Base-by-base conservation (phyloP, 23 red algal species). In the Gracilaria domingensis region DNA sequence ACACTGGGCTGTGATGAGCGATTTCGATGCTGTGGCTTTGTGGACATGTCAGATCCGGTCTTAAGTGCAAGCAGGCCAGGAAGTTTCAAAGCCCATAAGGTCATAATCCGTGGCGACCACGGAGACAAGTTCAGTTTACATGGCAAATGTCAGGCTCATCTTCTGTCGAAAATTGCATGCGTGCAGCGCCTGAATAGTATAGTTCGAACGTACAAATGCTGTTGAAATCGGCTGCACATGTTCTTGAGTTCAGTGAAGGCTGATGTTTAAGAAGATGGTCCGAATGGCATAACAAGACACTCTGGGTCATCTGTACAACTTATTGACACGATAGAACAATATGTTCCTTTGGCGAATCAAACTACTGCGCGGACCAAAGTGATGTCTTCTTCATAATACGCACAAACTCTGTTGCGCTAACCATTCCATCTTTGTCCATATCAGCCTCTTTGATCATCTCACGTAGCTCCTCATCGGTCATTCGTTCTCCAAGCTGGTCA, bases 381-480 rank as follows among this genome's bases (percentile, higher is more conserved):
- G 88, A 78, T 13, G 93, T 90, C 79, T 89, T 88, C 47, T 84
- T 95, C 86, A 95, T 95, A 17, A 95, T 86, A 44, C 84, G 74
- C 35, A 95, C 79, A 53, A 90, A 95, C 86, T 95, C 93, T 4
- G 80, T 83, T 54, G 60, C 84, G 60, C 67, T 95, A 11, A 95
- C 93, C n/a, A 65, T 61, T 23, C 93, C 93, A 42, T 95, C 93
- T 51, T 88, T 88, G 54, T 95, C 85, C 29, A 90, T 72, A 62
- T 95, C 93, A 24, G 93, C 93, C 38, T 89, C 93, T 9, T 49
- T 38, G 25, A 95, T 95, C 93, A 95, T 95, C 69, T 90, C 85
- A 7, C 36, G 40, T 40, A 95, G 32, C 48, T 89, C 93, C 9
- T 71, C 75, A 48, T 95, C 93, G 30, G 75, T 79, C 84, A 95